A percentile compares a stretch with the other conserved stretches of the same genome.
These are phyloP conservation scores for Sarcomyxa edulis DNA, from an alignment of 768 basidiomycete species.

Conservation along the genomic window DNA sequence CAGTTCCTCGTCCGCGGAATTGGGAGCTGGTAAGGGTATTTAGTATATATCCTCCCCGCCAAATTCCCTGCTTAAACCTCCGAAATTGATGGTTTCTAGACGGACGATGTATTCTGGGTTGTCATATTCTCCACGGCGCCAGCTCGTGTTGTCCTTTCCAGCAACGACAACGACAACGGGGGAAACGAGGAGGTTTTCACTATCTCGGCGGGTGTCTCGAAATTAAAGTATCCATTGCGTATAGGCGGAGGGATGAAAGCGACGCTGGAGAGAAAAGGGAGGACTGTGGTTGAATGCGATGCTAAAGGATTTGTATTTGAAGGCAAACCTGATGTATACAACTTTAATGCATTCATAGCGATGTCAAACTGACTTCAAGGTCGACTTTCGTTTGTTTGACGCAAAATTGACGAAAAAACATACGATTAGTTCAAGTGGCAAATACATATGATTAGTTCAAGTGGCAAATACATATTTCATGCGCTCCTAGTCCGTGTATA, in stretches of 20 bases:
- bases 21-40: conserved; percentile 42
- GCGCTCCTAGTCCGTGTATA: too few species aligned
- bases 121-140: conserved; percentile 46
- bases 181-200: conserved; percentile 21
- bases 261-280: conserved; percentile 29
- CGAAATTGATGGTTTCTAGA: conserved; percentile 30
- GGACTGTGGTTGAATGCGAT: conserved; percentile 31
- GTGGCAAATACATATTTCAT: too few species aligned
- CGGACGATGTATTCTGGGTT: conserved; percentile 56
- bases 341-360: conserved; percentile 62
- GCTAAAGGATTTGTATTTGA: conserved; percentile 45
- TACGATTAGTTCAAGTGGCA: too few species aligned
- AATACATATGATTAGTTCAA: too few species aligned
- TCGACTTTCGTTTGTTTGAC: too few species aligned
- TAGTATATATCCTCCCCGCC: conserved; percentile 4
- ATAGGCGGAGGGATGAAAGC: conserved; percentile 22
- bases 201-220: conserved; percentile 43
- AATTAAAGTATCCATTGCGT: conserved; percentile 42
- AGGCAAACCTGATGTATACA: conserved; percentile 46
- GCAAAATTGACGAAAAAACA: too few species aligned
- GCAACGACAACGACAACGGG: conserved; percentile 28
- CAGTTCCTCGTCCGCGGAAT: conserved; percentile 44
- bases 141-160: conserved; percentile 39
- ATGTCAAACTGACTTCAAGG: too few species aligned
- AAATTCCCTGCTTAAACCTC: neutral